Percentiles rank a stretch among this genome's conserved stretches.
phyloP scores from a whole-genome alignment of 2,329 filamentous ascomycete genomes.

The Neonectria ditissima region DNA sequence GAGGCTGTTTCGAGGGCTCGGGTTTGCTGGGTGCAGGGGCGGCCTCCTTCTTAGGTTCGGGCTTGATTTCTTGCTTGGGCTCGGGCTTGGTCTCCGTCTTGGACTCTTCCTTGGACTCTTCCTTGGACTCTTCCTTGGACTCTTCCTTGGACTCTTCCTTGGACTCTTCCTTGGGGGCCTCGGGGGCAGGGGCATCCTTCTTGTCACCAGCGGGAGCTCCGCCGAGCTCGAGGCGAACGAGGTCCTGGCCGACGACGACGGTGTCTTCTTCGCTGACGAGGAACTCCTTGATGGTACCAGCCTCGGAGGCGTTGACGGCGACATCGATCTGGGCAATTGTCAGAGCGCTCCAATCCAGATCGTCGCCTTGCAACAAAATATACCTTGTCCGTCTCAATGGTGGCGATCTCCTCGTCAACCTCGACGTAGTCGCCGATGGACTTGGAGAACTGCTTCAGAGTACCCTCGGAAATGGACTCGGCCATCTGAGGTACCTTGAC shows the following conservation, averaged over 20 bases:
- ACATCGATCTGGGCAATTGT: slow-evolving; percentile 81
- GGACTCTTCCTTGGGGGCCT: too few species aligned
- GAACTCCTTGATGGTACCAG: slow-evolving; percentile 92
- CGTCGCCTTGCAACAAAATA: slow-evolving; percentile 24
- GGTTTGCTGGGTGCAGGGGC: slow-evolving; percentile 43
- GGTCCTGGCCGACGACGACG: slow-evolving; percentile 91
- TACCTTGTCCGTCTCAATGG: slow-evolving; percentile 99
- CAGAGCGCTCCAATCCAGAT: background rate
- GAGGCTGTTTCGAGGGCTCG: slow-evolving; percentile 36
- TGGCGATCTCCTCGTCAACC: slow-evolving; percentile 96
- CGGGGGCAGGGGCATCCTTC: slow-evolving; percentile 48
- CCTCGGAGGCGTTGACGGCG: slow-evolving; percentile 91
- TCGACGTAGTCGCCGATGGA: slow-evolving; percentile 93
- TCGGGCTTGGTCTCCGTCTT: slow-evolving; percentile 47
- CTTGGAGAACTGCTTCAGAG: slow-evolving; percentile 94
- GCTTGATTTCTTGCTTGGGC: slow-evolving; percentile 48
- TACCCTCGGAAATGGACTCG: slow-evolving; percentile 98
- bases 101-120: slow-evolving; percentile 47
- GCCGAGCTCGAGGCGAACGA: slow-evolving; percentile 87
- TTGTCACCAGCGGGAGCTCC: slow-evolving; percentile 60
- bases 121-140: slow-evolving; percentile 49
- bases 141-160: slow-evolving; percentile 41
- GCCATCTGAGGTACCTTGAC: slow-evolving; percentile 98
- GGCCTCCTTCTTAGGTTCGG: slow-evolving; percentile 11
- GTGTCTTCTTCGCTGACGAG: slow-evolving; percentile 95